phyloP scores from a whole-genome alignment of 1,284 basidiomycete genomes.

The Ustilago nuda region DNA sequence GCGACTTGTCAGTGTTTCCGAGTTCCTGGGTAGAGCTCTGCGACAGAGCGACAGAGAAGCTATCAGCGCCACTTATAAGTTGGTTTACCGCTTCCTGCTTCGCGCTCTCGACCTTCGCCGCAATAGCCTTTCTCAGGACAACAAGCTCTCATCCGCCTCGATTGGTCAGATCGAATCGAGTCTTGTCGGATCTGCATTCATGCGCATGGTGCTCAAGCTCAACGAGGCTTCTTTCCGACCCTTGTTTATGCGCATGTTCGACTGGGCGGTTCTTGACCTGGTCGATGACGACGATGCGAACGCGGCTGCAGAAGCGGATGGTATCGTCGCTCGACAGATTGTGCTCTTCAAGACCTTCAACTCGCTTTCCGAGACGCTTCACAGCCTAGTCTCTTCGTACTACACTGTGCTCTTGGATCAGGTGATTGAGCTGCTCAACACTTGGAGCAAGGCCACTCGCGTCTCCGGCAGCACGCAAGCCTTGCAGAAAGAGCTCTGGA shows the following conservation, averaged over 20 bases:
- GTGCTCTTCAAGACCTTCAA: conserved; percentile 63
- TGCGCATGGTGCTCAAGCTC: conserved; percentile 89
- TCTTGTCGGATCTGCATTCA: conserved; percentile 77
- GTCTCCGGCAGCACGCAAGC: conserved; percentile 29
- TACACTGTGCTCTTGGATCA: conserved; percentile 75
- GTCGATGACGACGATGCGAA: conserved; percentile 69
- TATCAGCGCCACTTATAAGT: conserved; percentile 79
- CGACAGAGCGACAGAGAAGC: conserved; percentile 54
- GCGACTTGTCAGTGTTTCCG: conserved; percentile 48
- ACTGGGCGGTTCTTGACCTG: conserved; percentile 86
- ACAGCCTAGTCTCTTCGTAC: conserved; percentile 60
- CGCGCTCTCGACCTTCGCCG: conserved; percentile 79
- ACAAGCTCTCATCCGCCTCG: conserved; percentile 57
- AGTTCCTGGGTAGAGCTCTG: conserved; percentile 58
- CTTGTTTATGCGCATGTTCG: conserved; percentile 88
- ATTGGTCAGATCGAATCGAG: conserved; percentile 71
- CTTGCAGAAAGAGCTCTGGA: conserved; percentile 74
- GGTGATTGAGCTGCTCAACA: conserved; percentile 76
- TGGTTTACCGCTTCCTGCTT: conserved; percentile 84
- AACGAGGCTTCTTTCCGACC: conserved; percentile 94
- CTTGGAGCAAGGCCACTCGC: conserved; percentile 38
- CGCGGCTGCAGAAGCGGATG: conserved; percentile 23
- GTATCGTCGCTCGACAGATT: conserved; percentile 58
- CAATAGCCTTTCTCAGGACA: conserved; percentile 51
- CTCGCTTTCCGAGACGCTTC: conserved; percentile 55